Conservation (phyloP, 192 early-diverging fungal species). For the Mortierella alpina region DNA sequence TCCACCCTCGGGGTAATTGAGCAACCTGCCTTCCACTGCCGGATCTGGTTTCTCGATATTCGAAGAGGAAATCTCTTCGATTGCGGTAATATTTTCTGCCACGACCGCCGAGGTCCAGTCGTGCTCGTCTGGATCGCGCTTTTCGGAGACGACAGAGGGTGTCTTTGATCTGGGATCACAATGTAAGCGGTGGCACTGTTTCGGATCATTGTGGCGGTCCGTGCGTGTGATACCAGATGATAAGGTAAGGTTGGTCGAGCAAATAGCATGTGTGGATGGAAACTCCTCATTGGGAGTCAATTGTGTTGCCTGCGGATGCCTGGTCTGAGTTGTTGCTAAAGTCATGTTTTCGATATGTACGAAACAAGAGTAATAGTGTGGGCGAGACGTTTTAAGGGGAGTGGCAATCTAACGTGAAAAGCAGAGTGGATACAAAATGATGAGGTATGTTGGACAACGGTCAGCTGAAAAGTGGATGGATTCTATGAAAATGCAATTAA, state of each 20-base stretch:
- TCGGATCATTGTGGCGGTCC: no score
- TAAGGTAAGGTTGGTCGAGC: constrained; percentile 24
- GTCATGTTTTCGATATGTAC: constrained; percentile 1
- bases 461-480: no score
- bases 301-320: not conserved
- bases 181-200: not conserved
- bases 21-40: constrained; percentile 8
- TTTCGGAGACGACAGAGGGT: constrained; percentile 18
- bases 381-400: no score
- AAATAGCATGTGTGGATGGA: constrained; percentile 28
- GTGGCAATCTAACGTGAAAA: no score
- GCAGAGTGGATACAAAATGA: no score
- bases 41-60: not conserved
- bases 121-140: not conserved
- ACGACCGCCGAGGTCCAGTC: constrained; percentile 2
- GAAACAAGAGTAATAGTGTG: not conserved
- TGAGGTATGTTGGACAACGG: no score
- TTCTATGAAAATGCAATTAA: no score
- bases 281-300: constrained; percentile 1
- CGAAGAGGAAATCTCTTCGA: not conserved
- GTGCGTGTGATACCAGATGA: constrained; percentile 2
- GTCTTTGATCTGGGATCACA: constrained; percentile 9
- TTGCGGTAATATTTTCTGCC: not conserved
- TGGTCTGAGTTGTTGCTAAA: constrained; percentile 2
- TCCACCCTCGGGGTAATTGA: constrained; percentile 59